These are phyloP conservation scores for Globisporangium barbulae DNA, from an alignment of 352 stramenopile genomes.

Conservation along the genomic window DNA sequence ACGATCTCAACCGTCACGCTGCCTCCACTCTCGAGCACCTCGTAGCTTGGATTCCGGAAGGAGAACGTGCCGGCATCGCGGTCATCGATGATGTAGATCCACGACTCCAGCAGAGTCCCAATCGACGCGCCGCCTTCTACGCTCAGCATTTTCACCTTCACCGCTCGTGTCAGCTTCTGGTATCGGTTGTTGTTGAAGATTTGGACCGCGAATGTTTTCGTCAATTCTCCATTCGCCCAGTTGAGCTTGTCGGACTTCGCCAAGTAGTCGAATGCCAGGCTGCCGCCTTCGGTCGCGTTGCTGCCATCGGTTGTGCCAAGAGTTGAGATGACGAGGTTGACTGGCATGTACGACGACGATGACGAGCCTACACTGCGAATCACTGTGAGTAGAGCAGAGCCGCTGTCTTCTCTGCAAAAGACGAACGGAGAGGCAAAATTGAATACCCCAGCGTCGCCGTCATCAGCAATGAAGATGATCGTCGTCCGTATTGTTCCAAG, in stretches of 20 bases:
- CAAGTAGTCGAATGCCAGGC: conserved; percentile 63
- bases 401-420: conserved; percentile 67
- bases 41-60: conserved; percentile 49
- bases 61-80: conserved; percentile 68
- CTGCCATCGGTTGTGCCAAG: conserved; percentile 31
- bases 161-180: conserved; percentile 34
- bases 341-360: conserved; percentile 55
- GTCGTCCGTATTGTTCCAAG: conserved; percentile 29
- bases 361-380: conserved; percentile 45
- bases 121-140: conserved; percentile 59
- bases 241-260: conserved; percentile 40
- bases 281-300: conserved; percentile 64
- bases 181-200: conserved; percentile 76
- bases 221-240: conserved; percentile 52
- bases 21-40: conserved; percentile 52
- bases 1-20: conserved; percentile 44
- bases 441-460: conserved; percentile 60
- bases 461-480: conserved; percentile 53
- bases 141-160: conserved; percentile 48
- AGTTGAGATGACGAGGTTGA: conserved; percentile 49
- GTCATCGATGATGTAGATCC: conserved; percentile 76
- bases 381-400: conserved; percentile 53
- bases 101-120: conserved; percentile 37
- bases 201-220: conserved; percentile 55
- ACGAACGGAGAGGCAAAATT: conserved; percentile 49